phyloP scores from a whole-genome alignment of 148 eudicot species.

The Drosera capensis region DNA sequence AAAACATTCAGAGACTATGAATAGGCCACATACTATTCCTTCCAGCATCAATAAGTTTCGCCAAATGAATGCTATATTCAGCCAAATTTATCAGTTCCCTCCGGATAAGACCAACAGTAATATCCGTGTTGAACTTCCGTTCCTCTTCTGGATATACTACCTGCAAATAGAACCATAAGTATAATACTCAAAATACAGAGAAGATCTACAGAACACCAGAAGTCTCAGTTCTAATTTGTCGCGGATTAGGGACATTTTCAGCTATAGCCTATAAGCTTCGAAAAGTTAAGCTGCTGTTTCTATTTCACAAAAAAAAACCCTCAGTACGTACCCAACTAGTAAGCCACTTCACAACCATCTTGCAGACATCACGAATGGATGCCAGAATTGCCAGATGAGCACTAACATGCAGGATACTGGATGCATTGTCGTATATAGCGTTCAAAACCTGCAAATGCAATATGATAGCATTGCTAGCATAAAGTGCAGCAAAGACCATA shows the following conservation, averaged over 20 bases:
- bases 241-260: background rate
- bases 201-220: no score
- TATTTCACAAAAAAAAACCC: background rate
- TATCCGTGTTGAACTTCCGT: constrained; percentile 81
- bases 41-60: constrained; percentile 84
- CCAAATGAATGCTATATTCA: constrained; percentile 86
- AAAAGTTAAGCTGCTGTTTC: background rate
- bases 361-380: constrained; percentile 89
- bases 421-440: constrained; percentile 73
- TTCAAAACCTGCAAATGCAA: constrained; percentile 43
- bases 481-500: background rate
- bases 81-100: constrained; percentile 71
- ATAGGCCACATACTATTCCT: constrained; percentile 66
- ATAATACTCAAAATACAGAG: no score
- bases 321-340: constrained; percentile 75
- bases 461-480: background rate
- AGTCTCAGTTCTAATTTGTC: background rate
- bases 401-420: constrained; percentile 42
- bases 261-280: background rate
- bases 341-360: constrained; percentile 77
- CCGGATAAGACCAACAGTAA: constrained; percentile 73
- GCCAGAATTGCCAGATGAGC: constrained; percentile 79
- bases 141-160: constrained; percentile 89
- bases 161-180: constrained; percentile 15
- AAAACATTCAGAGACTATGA: background rate